Evolutionary conservation across 1,284 basidiomycete genomes (phyloP).

Genomic region (Omphalotus olearius): DNA sequence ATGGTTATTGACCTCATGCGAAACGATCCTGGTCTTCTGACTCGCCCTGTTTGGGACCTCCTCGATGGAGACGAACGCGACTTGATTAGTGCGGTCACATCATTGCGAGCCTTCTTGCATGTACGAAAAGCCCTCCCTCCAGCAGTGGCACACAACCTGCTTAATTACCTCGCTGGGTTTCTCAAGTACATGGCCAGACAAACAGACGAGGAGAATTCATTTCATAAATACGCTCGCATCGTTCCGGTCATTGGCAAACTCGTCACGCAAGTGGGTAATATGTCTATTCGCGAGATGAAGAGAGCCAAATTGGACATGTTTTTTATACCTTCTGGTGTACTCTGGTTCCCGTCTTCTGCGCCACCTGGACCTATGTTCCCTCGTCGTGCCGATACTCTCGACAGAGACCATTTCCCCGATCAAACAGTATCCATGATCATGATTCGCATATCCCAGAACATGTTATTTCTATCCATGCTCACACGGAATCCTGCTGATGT

Average conservation of each 20-base stretch:
- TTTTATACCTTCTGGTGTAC: slow-evolving; percentile 62
- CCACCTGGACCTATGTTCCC: slow-evolving; percentile 61
- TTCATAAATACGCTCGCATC: slow-evolving; percentile 50
- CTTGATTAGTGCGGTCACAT: slow-evolving; percentile 40
- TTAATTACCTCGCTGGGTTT: slow-evolving; percentile 71
- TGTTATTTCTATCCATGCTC: slow-evolving; percentile 62
- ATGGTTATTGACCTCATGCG: slow-evolving; percentile 68
- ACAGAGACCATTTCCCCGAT: slow-evolving; percentile 34
- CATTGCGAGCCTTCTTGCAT: slow-evolving; percentile 53
- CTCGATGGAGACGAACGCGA: slow-evolving; percentile 48
- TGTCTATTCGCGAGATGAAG: slow-evolving; percentile 71
- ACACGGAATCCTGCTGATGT: slow-evolving; percentile 70
- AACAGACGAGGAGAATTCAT: slow-evolving; percentile 34
- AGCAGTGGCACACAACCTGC: slow-evolving; percentile 58
- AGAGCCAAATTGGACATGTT: slow-evolving; percentile 72
- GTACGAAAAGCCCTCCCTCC: slow-evolving; percentile 55
- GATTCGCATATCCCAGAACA: slow-evolving; percentile 70
- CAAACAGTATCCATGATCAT: slow-evolving; percentile 54
- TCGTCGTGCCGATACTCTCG: slow-evolving; percentile 26
- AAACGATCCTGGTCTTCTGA: slow-evolving; percentile 65
- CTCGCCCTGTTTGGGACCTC: slow-evolving; percentile 61
- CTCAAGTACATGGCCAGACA: slow-evolving; percentile 56
- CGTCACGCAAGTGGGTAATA: slow-evolving; percentile 60
- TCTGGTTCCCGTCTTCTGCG: slow-evolving; percentile 58
- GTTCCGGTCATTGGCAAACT: slow-evolving; percentile 58